A percentile compares a stretch with the other conserved stretches of the same genome.
These are phyloP conservation scores for Nicotiana otophora DNA, from an alignment of 257 asterid species.

Conservation along the genomic window DNA sequence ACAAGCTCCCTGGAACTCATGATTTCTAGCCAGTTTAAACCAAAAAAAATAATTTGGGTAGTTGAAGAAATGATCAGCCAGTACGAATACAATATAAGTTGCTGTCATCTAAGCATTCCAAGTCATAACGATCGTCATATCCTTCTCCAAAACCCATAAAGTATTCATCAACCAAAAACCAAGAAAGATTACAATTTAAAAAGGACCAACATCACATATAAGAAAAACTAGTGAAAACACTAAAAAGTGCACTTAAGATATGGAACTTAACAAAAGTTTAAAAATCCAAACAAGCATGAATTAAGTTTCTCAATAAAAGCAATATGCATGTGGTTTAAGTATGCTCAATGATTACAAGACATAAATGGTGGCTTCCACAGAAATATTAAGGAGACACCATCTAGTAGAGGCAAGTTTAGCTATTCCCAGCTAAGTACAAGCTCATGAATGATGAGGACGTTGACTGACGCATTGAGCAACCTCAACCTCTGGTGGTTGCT, in stretches of 20 bases:
- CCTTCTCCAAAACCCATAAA: slow-evolving; percentile 11
- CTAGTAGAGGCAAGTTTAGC: not conserved
- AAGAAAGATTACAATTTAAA: not conserved
- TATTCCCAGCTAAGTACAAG: no score
- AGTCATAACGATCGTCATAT: slow-evolving; percentile 21
- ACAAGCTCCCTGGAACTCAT: not conserved
- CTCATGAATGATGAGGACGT: no score
- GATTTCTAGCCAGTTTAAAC: not conserved
- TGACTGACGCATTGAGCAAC: no score
- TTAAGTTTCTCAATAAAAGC: not conserved
- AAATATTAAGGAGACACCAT: not conserved
- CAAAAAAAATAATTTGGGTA: not conserved
- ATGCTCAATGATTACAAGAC: not conserved
- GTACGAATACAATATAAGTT: slow-evolving; percentile 6
- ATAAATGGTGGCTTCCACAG: not conserved
- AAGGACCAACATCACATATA: not conserved
- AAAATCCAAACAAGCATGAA: not conserved
- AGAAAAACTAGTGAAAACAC: not conserved
- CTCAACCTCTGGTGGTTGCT: no score
- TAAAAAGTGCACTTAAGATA: not conserved
- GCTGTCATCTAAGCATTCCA: slow-evolving; percentile 10
- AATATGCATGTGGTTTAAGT: not conserved
- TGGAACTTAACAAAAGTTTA: not conserved
- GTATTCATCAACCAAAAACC: not conserved
- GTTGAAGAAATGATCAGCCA: slow-evolving; percentile 5